Conservation (phyloP, 1,139 yeast genomes). For the Diutina catenulata region DNA sequence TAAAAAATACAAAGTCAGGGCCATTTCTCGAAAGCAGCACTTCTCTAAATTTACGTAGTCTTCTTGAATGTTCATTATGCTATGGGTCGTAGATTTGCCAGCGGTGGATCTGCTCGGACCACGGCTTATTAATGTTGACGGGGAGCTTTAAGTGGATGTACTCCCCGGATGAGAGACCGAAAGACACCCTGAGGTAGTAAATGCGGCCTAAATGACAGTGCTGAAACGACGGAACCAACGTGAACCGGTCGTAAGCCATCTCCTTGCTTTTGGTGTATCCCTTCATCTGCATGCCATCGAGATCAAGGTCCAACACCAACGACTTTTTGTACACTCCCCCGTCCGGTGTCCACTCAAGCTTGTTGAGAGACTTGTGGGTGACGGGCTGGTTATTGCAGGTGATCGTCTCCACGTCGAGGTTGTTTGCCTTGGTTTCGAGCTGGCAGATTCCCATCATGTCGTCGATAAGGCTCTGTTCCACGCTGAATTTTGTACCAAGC, state of each 20-base stretch:
- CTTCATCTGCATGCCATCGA: background rate
- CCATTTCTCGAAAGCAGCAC: too few relatives aligned
- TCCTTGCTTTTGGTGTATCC: too few relatives aligned
- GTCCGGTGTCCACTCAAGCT: background rate
- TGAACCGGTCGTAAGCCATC: background rate
- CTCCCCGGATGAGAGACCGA: background rate
- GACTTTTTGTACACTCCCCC: background rate
- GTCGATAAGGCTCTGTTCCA: slow-evolving; percentile 21
- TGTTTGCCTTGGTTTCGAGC: background rate
- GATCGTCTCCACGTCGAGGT: too few relatives aligned
- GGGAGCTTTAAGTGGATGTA: background rate
- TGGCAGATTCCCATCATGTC: slow-evolving; percentile 12
- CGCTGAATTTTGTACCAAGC: slow-evolving; percentile 19
- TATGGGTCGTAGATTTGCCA: too few relatives aligned
- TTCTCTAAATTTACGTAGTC: too few relatives aligned
- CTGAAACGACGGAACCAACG: background rate
- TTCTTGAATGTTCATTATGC: too few relatives aligned
- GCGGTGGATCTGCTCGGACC: too few relatives aligned
- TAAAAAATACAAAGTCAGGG: too few relatives aligned
- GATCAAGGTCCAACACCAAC: background rate
- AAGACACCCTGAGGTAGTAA: background rate
- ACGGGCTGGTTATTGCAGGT: background rate
- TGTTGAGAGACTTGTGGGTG: background rate
- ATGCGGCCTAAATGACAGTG: background rate
- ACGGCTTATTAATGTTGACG: background rate